Conservation (phyloP, 495 filamentous ascomycete genomes). For the Aspergillus sparsus region DNA sequence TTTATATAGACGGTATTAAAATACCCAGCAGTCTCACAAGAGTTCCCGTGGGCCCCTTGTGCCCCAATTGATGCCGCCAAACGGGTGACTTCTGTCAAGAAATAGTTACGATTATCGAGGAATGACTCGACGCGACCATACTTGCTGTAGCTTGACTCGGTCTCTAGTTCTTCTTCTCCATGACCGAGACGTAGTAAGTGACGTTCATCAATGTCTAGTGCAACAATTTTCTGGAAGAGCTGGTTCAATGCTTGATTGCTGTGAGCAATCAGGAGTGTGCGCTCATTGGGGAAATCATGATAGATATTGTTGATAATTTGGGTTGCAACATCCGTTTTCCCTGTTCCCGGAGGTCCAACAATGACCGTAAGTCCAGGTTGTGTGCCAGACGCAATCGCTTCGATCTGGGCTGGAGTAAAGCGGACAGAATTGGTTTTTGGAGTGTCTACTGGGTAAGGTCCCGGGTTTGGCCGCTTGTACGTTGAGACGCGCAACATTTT, state of each 20-base stretch:
- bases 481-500: slow-evolving; percentile 80
- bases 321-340: slow-evolving; percentile 97
- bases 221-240: slow-evolving; percentile 97
- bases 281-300: slow-evolving; percentile 91
- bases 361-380: slow-evolving; percentile 95
- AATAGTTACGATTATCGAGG: slow-evolving; percentile 79
- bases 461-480: slow-evolving; percentile 87
- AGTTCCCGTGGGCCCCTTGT: slow-evolving; percentile 87
- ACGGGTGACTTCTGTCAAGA: slow-evolving; percentile 82
- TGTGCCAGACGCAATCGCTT: slow-evolving; percentile 90
- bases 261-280: slow-evolving; percentile 91
- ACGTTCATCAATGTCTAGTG: slow-evolving; percentile 91
- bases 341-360: slow-evolving; percentile 93
- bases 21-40: slow-evolving; percentile 95
- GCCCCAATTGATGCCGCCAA: slow-evolving; percentile 81
- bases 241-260: slow-evolving; percentile 98
- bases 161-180: slow-evolving; percentile 90
- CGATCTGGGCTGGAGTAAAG: slow-evolving; percentile 88
- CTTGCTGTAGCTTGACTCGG: slow-evolving; percentile 88
- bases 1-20: slow-evolving; percentile 91
- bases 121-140: slow-evolving; percentile 94
- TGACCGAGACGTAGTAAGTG: slow-evolving; percentile 92
- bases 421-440: slow-evolving; percentile 80
- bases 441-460: slow-evolving; percentile 86
- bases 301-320: slow-evolving; percentile 99